Evolutionary conservation across 306 rosid genomes (phyloP).

Genomic region (Coriaria nepalensis): DNA sequence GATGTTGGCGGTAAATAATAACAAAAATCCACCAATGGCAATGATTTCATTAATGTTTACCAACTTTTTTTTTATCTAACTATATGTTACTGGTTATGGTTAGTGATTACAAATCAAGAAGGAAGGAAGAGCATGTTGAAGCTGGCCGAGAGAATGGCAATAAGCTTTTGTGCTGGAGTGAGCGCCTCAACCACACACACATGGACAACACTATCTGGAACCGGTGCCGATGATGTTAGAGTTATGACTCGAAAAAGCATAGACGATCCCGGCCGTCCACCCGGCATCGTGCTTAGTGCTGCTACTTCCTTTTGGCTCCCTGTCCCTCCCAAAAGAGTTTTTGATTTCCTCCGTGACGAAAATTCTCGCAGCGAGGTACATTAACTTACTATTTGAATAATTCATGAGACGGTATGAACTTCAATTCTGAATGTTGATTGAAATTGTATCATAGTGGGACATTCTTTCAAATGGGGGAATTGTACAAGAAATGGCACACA

Average conservation of each 20-base stretch:
- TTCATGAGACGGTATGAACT: too few relatives aligned
- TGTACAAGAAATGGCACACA: slow-evolving; percentile 98
- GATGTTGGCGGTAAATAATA: slow-evolving; percentile 64
- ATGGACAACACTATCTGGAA: slow-evolving; percentile 85
- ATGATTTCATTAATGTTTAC: too few relatives aligned
- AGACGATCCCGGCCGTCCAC: slow-evolving; percentile 91
- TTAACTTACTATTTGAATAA: too few relatives aligned
- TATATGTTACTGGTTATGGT: not conserved
- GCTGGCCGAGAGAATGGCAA: slow-evolving; percentile 92
- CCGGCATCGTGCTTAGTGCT: slow-evolving; percentile 91
- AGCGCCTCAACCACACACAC: slow-evolving; percentile 91
- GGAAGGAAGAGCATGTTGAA: slow-evolving; percentile 95
- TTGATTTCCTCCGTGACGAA: slow-evolving; percentile 83
- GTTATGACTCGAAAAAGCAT: slow-evolving; percentile 91
- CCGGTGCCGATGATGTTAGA: slow-evolving; percentile 93
- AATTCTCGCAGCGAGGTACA: slow-evolving; percentile 79
- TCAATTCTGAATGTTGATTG: too few relatives aligned
- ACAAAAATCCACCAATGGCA: too few relatives aligned
- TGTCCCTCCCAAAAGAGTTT: slow-evolving; percentile 65
- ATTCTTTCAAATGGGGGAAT: slow-evolving; percentile 88
- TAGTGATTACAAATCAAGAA: slow-evolving; percentile 87
- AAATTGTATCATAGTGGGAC: slow-evolving; percentile 55
- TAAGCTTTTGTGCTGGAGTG: slow-evolving; percentile 94
- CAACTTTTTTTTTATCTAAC: too few relatives aligned
- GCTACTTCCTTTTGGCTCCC: slow-evolving; percentile 99